Evolutionary conservation across 2,329 filamentous ascomycete genomes (phyloP).

Genomic region (Colletotrichum sp.): DNA sequence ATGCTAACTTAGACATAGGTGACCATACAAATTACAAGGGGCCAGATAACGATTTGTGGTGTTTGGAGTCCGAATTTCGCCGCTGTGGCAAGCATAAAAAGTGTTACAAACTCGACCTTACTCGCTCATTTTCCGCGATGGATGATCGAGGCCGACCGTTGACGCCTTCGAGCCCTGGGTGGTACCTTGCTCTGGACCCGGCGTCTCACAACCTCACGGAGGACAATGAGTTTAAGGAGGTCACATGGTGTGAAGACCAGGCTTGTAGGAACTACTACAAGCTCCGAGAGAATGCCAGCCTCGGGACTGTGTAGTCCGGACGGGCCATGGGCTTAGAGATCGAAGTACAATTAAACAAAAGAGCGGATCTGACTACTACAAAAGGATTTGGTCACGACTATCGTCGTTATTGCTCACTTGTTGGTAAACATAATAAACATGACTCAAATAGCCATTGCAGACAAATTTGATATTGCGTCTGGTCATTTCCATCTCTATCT

Average conservation of each 20-base stretch:
- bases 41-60: no score
- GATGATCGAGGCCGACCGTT: not conserved
- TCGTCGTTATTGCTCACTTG: not conserved
- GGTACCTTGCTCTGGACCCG: not conserved
- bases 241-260: not conserved
- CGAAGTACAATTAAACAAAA: no score
- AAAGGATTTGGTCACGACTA: no score
- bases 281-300: not conserved
- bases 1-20: fast-evolving
- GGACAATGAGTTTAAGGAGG: not conserved
- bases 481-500: not conserved
- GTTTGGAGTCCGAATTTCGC: not conserved
- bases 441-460: not conserved
- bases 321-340: not conserved
- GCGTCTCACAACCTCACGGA: not conserved
- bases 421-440: not conserved
- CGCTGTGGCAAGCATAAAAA: not conserved
- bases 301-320: not conserved
- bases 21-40: not conserved
- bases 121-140: fast-evolving
- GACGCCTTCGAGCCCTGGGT: not conserved
- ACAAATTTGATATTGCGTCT: not conserved
- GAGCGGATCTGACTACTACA: not conserved
- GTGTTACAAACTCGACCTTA: not conserved
- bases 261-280: not conserved